These are phyloP conservation scores for Pseudocercospora fuligena DNA, from an alignment of 2,329 filamentous ascomycete species.

Conservation along the genomic window DNA sequence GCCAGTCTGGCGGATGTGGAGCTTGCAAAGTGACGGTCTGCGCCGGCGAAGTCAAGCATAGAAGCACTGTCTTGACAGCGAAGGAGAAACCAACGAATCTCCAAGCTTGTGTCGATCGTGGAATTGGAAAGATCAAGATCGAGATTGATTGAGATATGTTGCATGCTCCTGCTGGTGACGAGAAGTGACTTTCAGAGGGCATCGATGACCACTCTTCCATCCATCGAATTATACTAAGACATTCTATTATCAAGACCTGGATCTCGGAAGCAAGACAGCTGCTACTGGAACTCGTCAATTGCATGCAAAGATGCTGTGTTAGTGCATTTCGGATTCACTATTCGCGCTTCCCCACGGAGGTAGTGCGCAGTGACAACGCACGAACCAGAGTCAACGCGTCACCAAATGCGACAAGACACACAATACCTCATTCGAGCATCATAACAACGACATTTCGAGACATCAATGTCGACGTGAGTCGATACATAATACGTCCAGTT, in stretches of 20 bases:
- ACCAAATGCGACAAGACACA: neutral
- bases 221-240: no score
- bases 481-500: neutral
- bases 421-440: neutral
- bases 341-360: neutral
- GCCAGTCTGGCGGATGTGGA: constrained; percentile 52
- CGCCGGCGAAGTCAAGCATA: constrained; percentile 46
- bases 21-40: constrained; percentile 49
- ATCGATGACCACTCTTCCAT: no score
- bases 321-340: neutral
- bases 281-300: no score
- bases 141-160: constrained; percentile 18
- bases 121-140: constrained; percentile 39
- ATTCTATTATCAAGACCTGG: no score
- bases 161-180: no score
- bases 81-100: constrained; percentile 45
- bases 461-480: neutral
- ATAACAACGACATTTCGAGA: neutral
- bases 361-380: neutral
- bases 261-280: no score
- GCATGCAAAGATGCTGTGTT: neutral
- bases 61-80: constrained; percentile 45
- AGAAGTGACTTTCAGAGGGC: no score
- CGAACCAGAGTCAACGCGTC: neutral
- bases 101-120: constrained; percentile 45